Conservation (phyloP, 306 rosid species). For the Medicago arabica region DNA sequence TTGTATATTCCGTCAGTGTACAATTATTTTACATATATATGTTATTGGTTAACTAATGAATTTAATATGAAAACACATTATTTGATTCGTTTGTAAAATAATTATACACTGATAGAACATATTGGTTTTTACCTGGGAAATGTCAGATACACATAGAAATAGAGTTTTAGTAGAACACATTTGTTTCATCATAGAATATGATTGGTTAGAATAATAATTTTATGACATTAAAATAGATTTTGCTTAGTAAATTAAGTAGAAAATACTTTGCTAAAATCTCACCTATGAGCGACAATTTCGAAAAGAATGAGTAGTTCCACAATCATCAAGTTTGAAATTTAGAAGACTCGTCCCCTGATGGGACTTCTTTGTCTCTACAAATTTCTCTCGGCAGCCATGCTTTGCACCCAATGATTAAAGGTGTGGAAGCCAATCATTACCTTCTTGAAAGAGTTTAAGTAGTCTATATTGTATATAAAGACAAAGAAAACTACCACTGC, state of each 20-base stretch:
- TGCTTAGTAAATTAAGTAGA: not conserved
- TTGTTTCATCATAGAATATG: conserved; percentile 4
- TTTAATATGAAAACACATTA: too few species aligned
- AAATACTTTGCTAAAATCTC: not conserved
- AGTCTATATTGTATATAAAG: too few species aligned
- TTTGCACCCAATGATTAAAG: conserved; percentile 44
- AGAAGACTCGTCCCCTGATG: not conserved
- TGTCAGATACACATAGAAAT: not conserved
- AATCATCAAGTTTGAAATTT: conserved; percentile 17
- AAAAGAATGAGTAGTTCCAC: not conserved
- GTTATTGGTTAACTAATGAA: too few species aligned
- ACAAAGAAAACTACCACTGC: too few species aligned
- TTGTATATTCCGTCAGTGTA: too few species aligned
- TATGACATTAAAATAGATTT: conserved; percentile 10
- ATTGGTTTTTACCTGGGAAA: too few species aligned
- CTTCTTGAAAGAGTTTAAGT: too few species aligned
- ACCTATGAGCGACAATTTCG: not conserved
- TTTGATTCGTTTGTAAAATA: too few species aligned
- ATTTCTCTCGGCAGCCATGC: conserved; percentile 46
- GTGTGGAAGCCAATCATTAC: conserved; percentile 35
- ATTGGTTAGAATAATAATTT: not conserved
- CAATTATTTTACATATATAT: too few species aligned
- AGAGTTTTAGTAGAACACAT: not conserved
- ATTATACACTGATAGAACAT: too few species aligned
- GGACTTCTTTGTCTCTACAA: not conserved